Evolutionary conservation across 129 eudicot species (phyloP).

Genomic region (Tagetes patula): DNA sequence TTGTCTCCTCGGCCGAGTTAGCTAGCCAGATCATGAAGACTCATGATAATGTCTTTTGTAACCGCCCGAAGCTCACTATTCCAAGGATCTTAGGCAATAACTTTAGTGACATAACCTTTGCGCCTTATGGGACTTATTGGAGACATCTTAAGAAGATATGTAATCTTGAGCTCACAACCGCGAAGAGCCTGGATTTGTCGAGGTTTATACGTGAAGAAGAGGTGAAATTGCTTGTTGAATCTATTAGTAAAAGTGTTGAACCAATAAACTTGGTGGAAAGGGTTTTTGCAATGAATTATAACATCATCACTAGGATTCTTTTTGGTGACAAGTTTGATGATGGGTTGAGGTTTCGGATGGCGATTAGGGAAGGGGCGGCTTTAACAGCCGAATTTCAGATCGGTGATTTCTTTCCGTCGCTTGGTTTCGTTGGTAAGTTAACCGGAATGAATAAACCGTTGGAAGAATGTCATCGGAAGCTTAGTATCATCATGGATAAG

Average conservation of each 20-base stretch:
- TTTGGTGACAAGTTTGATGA: slow-evolving; percentile 30
- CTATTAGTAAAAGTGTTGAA: too few relatives aligned
- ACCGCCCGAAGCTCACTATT: slow-evolving; percentile 13
- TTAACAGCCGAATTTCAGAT: slow-evolving; percentile 32
- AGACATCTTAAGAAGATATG: slow-evolving; percentile 34
- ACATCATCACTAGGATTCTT: slow-evolving; percentile 19
- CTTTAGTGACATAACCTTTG: slow-evolving; percentile 24
- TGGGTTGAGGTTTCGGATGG: slow-evolving; percentile 20
- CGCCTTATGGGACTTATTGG: slow-evolving; percentile 36
- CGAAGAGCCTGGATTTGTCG: slow-evolving; percentile 25
- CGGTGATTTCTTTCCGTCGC: slow-evolving; percentile 32
- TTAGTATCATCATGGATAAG: slow-evolving; percentile 26
- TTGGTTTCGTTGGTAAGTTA: slow-evolving; percentile 23
- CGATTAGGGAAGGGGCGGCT: slow-evolving; percentile 19
- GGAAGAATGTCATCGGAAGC: slow-evolving; percentile 28
- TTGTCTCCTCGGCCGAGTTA: slow-evolving; percentile 22
- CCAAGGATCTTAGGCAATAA: slow-evolving; percentile 23
- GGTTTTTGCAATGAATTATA: slow-evolving; percentile 28
- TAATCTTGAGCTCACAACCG: slow-evolving; percentile 22
- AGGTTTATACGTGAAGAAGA: background rate
- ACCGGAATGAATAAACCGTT: slow-evolving; percentile 26
- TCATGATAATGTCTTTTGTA: slow-evolving; percentile 6
- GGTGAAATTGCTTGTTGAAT: too few relatives aligned
- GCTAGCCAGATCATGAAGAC: slow-evolving; percentile 26
- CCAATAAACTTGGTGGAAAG: background rate